Percentiles rank a stretch among this genome's conserved stretches.
Evolutionary conservation across 1,139 yeast genomes (phyloP).

Genomic region (Kodamaea sp.): DNA sequence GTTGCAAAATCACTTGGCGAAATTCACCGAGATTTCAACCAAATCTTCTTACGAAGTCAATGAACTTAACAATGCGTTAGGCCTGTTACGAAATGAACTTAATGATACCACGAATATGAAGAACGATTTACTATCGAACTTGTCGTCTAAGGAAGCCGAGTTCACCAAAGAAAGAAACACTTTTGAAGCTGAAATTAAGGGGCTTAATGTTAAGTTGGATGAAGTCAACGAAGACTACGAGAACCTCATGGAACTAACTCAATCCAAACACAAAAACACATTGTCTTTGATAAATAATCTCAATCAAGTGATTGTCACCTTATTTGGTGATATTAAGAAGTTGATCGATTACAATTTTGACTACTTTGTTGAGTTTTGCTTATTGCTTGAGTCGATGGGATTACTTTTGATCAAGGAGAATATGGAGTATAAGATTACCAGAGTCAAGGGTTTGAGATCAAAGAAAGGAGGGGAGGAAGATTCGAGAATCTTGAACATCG

Average conservation of each 20-base stretch:
- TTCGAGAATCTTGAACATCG: constrained; percentile 18
- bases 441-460: constrained; percentile 71
- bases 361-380: constrained; percentile 49
- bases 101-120: constrained; percentile 47
- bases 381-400: constrained; percentile 78
- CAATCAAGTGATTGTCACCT: constrained; percentile 21
- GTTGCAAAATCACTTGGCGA: constrained; percentile 28
- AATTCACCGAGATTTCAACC: constrained; percentile 16
- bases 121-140: constrained; percentile 62
- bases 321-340: constrained; percentile 22
- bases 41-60: constrained; percentile 19
- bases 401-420: constrained; percentile 53
- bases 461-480: constrained; percentile 30
- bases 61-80: constrained; percentile 22
- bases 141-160: constrained; percentile 64
- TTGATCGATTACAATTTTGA: constrained; percentile 26
- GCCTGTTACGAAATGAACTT: constrained; percentile 27
- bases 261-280: constrained; percentile 29
- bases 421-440: constrained; percentile 47
- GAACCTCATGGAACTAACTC: constrained; percentile 44
- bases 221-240: constrained; percentile 53
- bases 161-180: constrained; percentile 53
- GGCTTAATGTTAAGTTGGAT: constrained; percentile 33
- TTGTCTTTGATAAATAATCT: constrained; percentile 32
- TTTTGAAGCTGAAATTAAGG: constrained; percentile 51